phyloP scores from a whole-genome alignment of 1,284 basidiomycete species.

The Sporisorium sorghi region DNA sequence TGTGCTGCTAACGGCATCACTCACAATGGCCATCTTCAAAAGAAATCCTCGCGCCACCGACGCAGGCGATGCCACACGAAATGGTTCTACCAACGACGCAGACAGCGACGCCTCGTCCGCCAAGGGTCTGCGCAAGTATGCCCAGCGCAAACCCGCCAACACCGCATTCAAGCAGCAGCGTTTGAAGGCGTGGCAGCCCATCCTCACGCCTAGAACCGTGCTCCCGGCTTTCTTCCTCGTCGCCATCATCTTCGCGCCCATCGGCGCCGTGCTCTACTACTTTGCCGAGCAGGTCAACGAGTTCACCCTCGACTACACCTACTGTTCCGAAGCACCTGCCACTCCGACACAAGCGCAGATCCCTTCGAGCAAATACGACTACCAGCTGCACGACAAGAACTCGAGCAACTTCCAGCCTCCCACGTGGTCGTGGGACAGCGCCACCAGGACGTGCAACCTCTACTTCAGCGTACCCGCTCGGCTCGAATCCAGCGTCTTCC shows the following conservation, averaged over 20 bases:
- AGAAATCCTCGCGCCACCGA: constrained; percentile 49
- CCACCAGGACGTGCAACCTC: constrained; percentile 54
- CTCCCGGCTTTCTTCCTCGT: constrained; percentile 95
- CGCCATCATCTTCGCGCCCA: constrained; percentile 92
- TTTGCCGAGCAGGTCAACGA: constrained; percentile 78
- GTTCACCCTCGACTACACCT: constrained; percentile 94
- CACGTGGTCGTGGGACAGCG: constrained; percentile 53
- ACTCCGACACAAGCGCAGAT: constrained; percentile 73
- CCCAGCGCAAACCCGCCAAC: constrained; percentile 71
- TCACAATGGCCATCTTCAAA: constrained; percentile 52
- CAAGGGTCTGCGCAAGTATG: constrained; percentile 59
- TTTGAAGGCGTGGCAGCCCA: constrained; percentile 99
- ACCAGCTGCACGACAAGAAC: constrained; percentile 72
- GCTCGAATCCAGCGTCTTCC: constrained; percentile 81
- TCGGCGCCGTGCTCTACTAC: constrained; percentile 83
- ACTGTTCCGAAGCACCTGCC: constrained; percentile 73
- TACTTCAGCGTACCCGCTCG: constrained; percentile 77
- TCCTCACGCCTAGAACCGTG: constrained; percentile 95
- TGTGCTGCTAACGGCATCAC: not conserved
- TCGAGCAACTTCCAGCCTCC: constrained; percentile 63
- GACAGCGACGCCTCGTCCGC: constrained; percentile 45
- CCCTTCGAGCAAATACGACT: constrained; percentile 77
- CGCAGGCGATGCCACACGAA: constrained; percentile 34
- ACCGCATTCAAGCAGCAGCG: constrained; percentile 99
- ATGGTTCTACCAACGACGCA: constrained; percentile 39